Percentiles rank a stretch among this genome's conserved stretches.
Evolutionary conservation across 208 protist species (phyloP).

Genomic region (Leishmania guyanensis): DNA sequence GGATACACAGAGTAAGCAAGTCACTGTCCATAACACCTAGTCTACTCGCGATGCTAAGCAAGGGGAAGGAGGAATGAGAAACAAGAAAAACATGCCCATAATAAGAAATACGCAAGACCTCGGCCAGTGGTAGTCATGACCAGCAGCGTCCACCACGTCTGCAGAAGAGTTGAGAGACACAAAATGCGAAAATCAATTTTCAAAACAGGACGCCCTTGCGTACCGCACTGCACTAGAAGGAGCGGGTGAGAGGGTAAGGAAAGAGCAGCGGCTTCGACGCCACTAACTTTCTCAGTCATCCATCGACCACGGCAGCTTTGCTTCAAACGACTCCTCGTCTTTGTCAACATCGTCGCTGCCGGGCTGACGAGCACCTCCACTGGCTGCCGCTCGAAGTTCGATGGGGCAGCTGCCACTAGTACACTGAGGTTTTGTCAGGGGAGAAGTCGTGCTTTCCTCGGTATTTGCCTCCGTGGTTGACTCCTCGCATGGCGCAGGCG

Average conservation of each 20-base stretch:
- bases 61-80: neutral
- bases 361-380: neutral
- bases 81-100: neutral
- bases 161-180: neutral
- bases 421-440: neutral
- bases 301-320: constrained; percentile 51
- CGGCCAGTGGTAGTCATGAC: neutral
- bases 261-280: neutral
- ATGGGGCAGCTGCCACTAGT: constrained; percentile 9
- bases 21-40: neutral
- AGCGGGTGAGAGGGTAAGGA: neutral
- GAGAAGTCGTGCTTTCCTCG: neutral
- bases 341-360: constrained; percentile 8
- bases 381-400: constrained; percentile 15
- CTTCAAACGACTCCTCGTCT: constrained; percentile 45
- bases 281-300: constrained; percentile 8
- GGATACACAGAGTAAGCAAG: neutral
- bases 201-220: neutral
- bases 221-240: neutral
- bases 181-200: neutral
- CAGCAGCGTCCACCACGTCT: neutral
- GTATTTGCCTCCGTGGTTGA: neutral
- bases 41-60: neutral
- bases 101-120: neutral
- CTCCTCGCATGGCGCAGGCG: neutral